These are phyloP conservation scores for Pancytospora epiphaga DNA, from an alignment of 371 early-diverging fungal genomes.

Conservation along the genomic window DNA sequence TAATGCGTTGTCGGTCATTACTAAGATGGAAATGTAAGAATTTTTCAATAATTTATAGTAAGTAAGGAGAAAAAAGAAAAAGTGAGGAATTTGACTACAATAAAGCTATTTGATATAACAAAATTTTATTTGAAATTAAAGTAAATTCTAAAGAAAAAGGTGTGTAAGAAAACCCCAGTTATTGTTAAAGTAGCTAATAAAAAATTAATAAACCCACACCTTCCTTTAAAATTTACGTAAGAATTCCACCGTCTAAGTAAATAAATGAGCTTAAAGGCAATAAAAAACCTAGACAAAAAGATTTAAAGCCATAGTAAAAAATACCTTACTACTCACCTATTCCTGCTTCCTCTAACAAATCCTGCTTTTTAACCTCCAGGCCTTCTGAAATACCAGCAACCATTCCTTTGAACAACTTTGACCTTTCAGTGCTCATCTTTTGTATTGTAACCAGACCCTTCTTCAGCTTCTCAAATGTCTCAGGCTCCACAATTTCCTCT, in stretches of 20 bases:
- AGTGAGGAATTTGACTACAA: not conserved
- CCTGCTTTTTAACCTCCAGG: slow-evolving; percentile 36
- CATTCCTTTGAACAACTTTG: slow-evolving; percentile 44
- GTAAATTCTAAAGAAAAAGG: not conserved
- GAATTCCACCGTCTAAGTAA: no score
- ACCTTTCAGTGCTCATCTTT: slow-evolving; percentile 32
- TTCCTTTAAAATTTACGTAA: not conserved
- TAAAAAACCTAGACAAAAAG: no score
- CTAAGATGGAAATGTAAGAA: no score
- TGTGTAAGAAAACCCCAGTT: not conserved
- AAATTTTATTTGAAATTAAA: not conserved
- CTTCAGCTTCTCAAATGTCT: slow-evolving; percentile 34
- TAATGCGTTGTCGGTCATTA: no score
- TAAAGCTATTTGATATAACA: not conserved
- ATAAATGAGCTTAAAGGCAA: no score
- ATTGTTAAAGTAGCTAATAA: not conserved
- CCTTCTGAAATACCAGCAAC: slow-evolving; percentile 46
- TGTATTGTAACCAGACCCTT: slow-evolving; percentile 9
- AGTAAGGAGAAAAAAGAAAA: no score
- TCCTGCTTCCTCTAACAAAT: slow-evolving; percentile 50
- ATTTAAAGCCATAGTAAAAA: no score
- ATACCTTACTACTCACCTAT: no score
- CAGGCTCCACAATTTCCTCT: slow-evolving; percentile 22
- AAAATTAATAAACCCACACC: no score
- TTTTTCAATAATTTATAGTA: no score